Base-by-base conservation (phyloP, 2,329 filamentous ascomycete species). In the Xylaria sp. region DNA sequence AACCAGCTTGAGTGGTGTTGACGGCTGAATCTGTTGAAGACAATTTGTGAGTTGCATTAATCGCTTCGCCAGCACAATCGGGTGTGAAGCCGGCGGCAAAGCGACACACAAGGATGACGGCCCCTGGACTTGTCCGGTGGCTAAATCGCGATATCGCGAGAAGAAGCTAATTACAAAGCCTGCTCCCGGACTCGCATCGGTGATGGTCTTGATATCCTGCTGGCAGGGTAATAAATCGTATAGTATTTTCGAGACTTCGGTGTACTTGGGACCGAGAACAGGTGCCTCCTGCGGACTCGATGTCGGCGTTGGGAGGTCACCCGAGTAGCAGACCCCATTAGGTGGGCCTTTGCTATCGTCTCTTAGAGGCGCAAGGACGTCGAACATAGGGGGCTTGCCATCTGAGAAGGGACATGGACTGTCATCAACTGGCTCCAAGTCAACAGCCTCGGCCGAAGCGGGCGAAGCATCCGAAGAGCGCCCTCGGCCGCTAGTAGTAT, bases 61-160 rank as follows among this genome's bases (percentile, higher is more conserved):
- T 6, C 82, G 79, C 65, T 81, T 82, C 1, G 85, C 84, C 1
- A 88, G 76, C 5, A 86, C 69, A 2, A 83, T 78, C 0, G 86
- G 86, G 72, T 87, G 86, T 29, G 79, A 80, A 0, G 75, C 78
- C 18, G 69, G 66, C 0, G 78, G 75, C 1, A 81, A 84, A 62
- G 78, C 69, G 32, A 69, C 69, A 4, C 71, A 66, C n/a, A 79
- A 67, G 6, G 65, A 67, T 5, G 75, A 72, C 0, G 70, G 53
- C 0, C 71, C 54, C 55, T 78, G 78, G 29, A 60, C 64, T 23
- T 40, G 50, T 57, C 77, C 77, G 60, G 77, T 76, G 51, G 75
- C 65, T 37, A 73, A 73, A 63, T 78, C 71, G 2, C 32, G 42
- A 27, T 66, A 59, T n/a, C 51, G 65, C 12, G 58, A 75, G 65